phyloP scores from a whole-genome alignment of 495 filamentous ascomycete species.

The Antarctomyces pellizariae region DNA sequence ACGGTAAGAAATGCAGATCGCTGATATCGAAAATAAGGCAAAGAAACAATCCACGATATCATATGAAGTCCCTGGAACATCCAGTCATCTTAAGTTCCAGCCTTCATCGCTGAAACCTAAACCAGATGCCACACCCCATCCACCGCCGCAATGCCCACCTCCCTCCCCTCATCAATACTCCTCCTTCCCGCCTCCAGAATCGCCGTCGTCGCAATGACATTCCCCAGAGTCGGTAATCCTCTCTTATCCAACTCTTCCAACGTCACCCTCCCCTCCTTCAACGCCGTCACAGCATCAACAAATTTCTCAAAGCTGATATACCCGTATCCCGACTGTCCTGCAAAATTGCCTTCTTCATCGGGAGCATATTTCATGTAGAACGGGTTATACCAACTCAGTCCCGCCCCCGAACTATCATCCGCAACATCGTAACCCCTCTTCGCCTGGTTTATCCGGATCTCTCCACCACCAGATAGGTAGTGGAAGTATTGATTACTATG shows the following conservation, averaged over 20 bases:
- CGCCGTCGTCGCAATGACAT: constrained; percentile 76
- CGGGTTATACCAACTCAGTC: constrained; percentile 68
- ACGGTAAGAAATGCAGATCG: too few species aligned
- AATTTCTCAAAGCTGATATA: constrained; percentile 95
- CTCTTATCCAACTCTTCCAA: constrained; percentile 54
- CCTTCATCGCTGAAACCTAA: too few species aligned
- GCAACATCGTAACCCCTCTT: constrained; percentile 92
- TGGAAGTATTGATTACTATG: constrained; percentile 94
- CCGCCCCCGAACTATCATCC: constrained; percentile 39
- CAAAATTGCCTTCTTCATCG: constrained; percentile 86
- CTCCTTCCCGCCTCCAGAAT: constrained; percentile 71
- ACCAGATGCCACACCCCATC: constrained; percentile 46
- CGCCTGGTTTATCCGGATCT: constrained; percentile 78
- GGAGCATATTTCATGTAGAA: constrained; percentile 97
- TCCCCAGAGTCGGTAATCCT: constrained; percentile 63
- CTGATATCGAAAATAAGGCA: too few species aligned
- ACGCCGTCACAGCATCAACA: constrained; percentile 50
- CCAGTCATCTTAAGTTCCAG: too few species aligned
- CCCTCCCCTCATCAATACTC: constrained; percentile 57
- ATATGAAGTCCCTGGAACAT: too few species aligned
- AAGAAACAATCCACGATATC: too few species aligned
- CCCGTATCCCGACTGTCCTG: constrained; percentile 74
- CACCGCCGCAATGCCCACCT: constrained; percentile 42
- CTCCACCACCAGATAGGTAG: constrained; percentile 62
- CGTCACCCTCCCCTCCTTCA: constrained; percentile 49